phyloP scores from a whole-genome alignment of 257 asterid species.

The Solanum chilense region DNA sequence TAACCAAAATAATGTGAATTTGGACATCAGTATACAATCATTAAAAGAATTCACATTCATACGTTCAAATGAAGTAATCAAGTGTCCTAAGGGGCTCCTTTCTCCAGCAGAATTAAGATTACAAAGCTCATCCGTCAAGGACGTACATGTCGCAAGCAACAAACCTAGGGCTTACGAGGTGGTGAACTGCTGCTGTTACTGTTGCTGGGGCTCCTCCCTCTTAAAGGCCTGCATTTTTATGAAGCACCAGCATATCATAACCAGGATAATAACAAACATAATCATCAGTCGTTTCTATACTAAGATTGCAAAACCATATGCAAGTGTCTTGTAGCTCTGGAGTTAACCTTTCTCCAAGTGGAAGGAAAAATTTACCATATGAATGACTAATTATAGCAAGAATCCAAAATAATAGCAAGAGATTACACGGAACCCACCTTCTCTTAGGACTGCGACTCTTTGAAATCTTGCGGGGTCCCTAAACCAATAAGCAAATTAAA shows the following conservation, averaged over 20 bases:
- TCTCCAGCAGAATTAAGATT: not conserved
- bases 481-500: not conserved
- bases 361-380: not conserved
- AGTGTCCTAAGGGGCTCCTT: not conserved
- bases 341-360: not conserved
- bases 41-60: not conserved
- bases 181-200: constrained; percentile 35
- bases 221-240: constrained; percentile 14
- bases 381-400: not conserved
- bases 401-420: not conserved
- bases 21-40: not conserved
- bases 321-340: not conserved
- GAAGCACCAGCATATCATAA: not conserved
- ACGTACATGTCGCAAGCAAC: not conserved
- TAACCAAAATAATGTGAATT: not conserved
- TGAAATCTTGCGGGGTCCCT: constrained; percentile 32
- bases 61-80: not conserved
- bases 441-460: constrained; percentile 42
- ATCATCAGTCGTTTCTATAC: not conserved
- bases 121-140: not conserved
- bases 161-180: constrained; percentile 15
- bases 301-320: not conserved
- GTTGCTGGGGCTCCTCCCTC: constrained; percentile 31
- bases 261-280: not conserved
- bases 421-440: constrained; percentile 10